A percentile compares a stretch with the other conserved stretches of the same genome.
These are phyloP conservation scores for Podospora anserina DNA, from an alignment of 495 filamentous ascomycete species.

Conservation along the genomic window DNA sequence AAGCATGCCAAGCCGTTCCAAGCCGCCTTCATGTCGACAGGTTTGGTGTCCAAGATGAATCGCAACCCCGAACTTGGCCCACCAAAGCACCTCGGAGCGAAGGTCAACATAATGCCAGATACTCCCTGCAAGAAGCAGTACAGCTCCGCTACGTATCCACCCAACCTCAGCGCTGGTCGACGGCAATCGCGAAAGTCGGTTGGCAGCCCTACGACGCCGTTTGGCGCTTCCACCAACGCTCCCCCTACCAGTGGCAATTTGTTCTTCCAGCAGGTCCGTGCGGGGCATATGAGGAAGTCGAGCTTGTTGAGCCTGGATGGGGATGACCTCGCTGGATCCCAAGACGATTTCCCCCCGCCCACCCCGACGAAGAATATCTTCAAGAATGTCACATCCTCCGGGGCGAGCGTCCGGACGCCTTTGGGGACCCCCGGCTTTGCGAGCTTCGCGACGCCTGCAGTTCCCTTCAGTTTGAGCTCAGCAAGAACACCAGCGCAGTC, in stretches of 20 bases:
- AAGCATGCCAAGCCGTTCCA: slow-evolving; percentile 78
- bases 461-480: slow-evolving; percentile 25
- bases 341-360: slow-evolving; percentile 80
- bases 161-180: slow-evolving; percentile 54
- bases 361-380: slow-evolving; percentile 81
- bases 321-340: slow-evolving; percentile 60
- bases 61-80: slow-evolving; percentile 58
- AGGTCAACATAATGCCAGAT: slow-evolving; percentile 64
- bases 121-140: slow-evolving; percentile 90
- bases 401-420: slow-evolving; percentile 27
- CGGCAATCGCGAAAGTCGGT: slow-evolving; percentile 34
- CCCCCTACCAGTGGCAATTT: slow-evolving; percentile 39
- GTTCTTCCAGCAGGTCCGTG: slow-evolving; percentile 37
- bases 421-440: slow-evolving; percentile 29
- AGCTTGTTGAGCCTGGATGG: slow-evolving; percentile 78
- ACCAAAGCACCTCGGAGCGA: slow-evolving; percentile 38
- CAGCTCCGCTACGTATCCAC: slow-evolving; percentile 60
- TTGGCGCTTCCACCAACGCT: slow-evolving; percentile 48
- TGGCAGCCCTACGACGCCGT: slow-evolving; percentile 57
- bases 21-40: slow-evolving; percentile 89
- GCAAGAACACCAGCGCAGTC: slow-evolving; percentile 11
- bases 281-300: slow-evolving; percentile 55
- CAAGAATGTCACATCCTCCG: slow-evolving; percentile 29
- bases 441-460: slow-evolving; percentile 28
- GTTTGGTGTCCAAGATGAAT: slow-evolving; percentile 82